A percentile compares a stretch with the other conserved stretches of the same genome.
These are phyloP conservation scores for Globisporangium uncinulatum DNA, from an alignment of 352 stramenopile genomes.

Conservation along the genomic window DNA sequence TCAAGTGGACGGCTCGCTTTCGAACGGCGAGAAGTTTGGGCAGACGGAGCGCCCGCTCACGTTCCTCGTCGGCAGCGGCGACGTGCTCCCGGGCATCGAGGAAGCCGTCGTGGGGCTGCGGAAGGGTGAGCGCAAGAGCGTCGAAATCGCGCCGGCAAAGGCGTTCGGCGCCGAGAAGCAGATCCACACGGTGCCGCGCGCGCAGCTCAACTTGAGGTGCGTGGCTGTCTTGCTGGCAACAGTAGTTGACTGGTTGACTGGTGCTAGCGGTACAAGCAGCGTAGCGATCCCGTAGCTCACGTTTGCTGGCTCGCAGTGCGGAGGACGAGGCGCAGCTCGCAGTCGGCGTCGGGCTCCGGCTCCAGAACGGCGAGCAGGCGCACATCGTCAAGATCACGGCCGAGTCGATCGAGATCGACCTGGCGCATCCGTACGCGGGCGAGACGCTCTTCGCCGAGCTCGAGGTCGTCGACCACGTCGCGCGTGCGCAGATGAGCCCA, in stretches of 20 bases:
- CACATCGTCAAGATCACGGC: constrained; percentile 64
- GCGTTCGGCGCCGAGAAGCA: constrained; percentile 65
- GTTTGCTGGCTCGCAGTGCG: constrained; percentile 11
- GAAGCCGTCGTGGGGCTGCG: constrained; percentile 58
- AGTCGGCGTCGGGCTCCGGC: constrained; percentile 52
- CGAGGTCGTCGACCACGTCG: constrained; percentile 57
- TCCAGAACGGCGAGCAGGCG: constrained; percentile 52
- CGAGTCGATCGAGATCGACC: constrained; percentile 68
- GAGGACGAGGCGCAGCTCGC: constrained; percentile 67
- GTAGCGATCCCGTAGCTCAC: no score
- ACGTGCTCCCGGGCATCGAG: constrained; percentile 70
- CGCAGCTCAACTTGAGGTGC: constrained; percentile 68
- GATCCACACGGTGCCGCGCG: constrained; percentile 56
- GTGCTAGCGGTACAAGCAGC: no score
- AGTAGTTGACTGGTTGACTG: no score
- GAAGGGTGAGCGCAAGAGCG: constrained; percentile 57
- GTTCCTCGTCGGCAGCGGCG: constrained; percentile 67
- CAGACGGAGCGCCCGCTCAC: constrained; percentile 46
- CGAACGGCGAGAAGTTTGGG: constrained; percentile 52
- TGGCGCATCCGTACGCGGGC: constrained; percentile 69
- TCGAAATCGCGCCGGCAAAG: constrained; percentile 54
- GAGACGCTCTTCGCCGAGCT: constrained; percentile 74
- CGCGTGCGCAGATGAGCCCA: constrained; percentile 31
- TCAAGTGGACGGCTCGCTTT: constrained; percentile 58
- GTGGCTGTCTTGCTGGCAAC: background rate